Evolutionary conservation across 192 early-diverging fungal genomes (phyloP), one percentile per base, ranked within the genome.

Genomic region (Coemansia sp.): DNA sequence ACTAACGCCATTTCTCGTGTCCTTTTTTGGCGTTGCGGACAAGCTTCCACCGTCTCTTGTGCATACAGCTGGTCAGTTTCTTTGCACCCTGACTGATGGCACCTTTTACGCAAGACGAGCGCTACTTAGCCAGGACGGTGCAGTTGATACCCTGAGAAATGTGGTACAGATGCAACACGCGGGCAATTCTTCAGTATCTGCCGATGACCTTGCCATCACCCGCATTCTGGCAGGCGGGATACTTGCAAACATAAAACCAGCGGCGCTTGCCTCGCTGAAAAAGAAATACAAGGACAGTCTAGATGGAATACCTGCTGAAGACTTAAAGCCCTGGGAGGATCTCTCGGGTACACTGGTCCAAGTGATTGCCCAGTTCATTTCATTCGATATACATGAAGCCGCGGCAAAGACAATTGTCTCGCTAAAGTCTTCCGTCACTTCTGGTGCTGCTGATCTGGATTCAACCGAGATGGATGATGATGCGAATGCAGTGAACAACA

Each of bases 21-120:
- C 89, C 13, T 94, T 93, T 61, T 82, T 94, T 51, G 74, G 72
- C 62, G 84, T 79, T 17, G 55, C 64, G 42, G 74, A 64, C 45
- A 81, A 62, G 60, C 68, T 79, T 37, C 76, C 76, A 2, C 38
- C 68, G 12, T 76, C 79, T 16, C 67, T 78, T 58, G 66, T 85
- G 62, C 71, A 77, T 59, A 74, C 70, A 2, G 79, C 84, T 37
- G 92, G 85, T 8, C 93, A 94, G 80, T 92, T 89, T 48, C 80
- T 97, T 13, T 89, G 91, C 68, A 92, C 92, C 5, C 78, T 97
- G 48, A 91, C 93, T 0, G 93, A 94, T 57, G 90, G 91, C 16
- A 93, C 94, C 67, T 64, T 74, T 12, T 81, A 84, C 5, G 84
- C 87, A 40, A 71, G 87, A 50, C 77, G 84, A 25, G 69, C 86